phyloP scores from a whole-genome alignment of 257 asterid species.

The Lavandula angustifolia region DNA sequence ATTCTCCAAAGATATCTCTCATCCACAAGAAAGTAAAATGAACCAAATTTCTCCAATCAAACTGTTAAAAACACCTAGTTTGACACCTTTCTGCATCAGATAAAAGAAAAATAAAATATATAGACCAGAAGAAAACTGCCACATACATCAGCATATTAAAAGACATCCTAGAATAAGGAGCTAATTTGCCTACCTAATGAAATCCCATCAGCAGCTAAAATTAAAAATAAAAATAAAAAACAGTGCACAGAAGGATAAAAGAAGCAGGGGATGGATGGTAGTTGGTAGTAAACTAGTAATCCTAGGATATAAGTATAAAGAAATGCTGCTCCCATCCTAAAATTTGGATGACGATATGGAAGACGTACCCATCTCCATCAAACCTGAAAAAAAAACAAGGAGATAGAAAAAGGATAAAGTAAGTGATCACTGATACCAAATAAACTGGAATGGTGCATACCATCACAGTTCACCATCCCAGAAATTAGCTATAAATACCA shows the following conservation, averaged over 20 bases:
- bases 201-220: slow-evolving; percentile 1
- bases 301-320: slow-evolving; percentile 24
- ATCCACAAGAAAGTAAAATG: slow-evolving; percentile 2
- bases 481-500: background rate
- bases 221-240: too few species aligned
- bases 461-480: background rate
- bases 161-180: background rate
- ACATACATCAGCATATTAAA: background rate
- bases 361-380: slow-evolving; percentile 97
- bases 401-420: slow-evolving; percentile 24
- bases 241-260: background rate
- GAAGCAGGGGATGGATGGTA: slow-evolving; percentile 7
- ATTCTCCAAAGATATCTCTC: slow-evolving; percentile 7
- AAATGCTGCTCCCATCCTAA: slow-evolving; percentile 30
- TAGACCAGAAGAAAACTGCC: slow-evolving; percentile 3
- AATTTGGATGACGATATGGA: slow-evolving; percentile 30
- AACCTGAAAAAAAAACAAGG: slow-evolving; percentile 67
- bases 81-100: background rate
- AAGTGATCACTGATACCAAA: slow-evolving; percentile 18
- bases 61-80: background rate
- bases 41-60: slow-evolving; percentile 11
- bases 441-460: slow-evolving; percentile 21
- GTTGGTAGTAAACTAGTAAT: slow-evolving; percentile 3
- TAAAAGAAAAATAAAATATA: background rate
- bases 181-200: slow-evolving; percentile 12